Evolutionary conservation across 306 rosid genomes (phyloP), one percentile per base, ranked within the genome.

Genomic region (Vigna mungo): DNA sequence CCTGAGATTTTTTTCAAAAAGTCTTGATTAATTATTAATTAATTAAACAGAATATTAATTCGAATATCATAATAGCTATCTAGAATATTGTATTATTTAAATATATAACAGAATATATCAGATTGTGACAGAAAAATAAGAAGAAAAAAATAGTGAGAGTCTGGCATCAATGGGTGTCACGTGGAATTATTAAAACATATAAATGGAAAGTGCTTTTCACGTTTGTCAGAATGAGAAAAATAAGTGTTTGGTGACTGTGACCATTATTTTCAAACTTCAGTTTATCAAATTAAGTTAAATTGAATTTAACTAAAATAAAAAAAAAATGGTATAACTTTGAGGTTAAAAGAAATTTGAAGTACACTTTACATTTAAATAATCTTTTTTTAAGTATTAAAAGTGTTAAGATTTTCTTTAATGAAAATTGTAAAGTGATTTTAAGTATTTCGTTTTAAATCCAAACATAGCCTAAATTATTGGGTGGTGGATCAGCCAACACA

Each of bases 141-240:
- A 2, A 60, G 9, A 68, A 48, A 18, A 48, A 30, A 25, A 69
- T 32, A 18, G 58, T 37, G 1, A 12, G 14, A 3, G 46, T 34
- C 14, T 15, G 12, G 1, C 9, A 63, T 62, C 46, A 61, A 63
- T 37, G 7, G 48, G 15, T 63, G 47, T 41, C 70, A 58, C 69
- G 46, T 74, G 69, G 44, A 5, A 9, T 46, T 10, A 73, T 59
- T n/a, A 60, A 68, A 30, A 14, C 21, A 27, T 17, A 32, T 25
- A 25, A 25, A 25, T 2, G 65, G 49, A 53, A 53, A 36, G 46
- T 65, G 80, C n/a, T 39, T 53, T 9, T 15, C 80, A 77, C 80
- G 80, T 51, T 7, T 23, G 18, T n/a, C 37, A 23, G 13, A 21
- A 36, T 14, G 37, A 12, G 25, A 47, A 16, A 16, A 51, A 17